phyloP scores from a whole-genome alignment of 2,329 filamentous ascomycete genomes.

The Fusarium temperatum region DNA sequence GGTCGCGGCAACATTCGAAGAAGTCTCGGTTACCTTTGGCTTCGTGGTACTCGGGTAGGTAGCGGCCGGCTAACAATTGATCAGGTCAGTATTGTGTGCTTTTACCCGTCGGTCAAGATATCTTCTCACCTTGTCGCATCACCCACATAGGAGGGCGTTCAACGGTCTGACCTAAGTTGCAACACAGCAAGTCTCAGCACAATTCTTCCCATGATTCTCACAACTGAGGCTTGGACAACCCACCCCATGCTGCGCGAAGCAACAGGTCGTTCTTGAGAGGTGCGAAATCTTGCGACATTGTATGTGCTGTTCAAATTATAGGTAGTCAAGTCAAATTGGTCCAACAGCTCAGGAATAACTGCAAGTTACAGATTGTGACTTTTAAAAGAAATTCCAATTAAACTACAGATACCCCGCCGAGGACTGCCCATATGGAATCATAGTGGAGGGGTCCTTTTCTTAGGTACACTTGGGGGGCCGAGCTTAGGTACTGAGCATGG shows the following conservation, averaged over 20 bases:
- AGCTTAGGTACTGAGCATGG: background rate
- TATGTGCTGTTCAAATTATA: conserved; percentile 36
- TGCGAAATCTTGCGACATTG: conserved; percentile 78
- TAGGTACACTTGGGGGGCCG: background rate
- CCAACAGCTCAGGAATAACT: conserved; percentile 1
- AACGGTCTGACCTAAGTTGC: conserved; percentile 77
- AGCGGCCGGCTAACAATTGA: conserved; percentile 78
- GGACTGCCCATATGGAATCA: conserved; percentile 20
- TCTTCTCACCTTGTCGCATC: conserved; percentile 90
- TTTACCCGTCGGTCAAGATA: background rate
- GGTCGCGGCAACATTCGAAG: conserved; percentile 95
- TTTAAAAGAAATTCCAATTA: conserved; percentile 17
- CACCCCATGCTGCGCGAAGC: conserved; percentile 89
- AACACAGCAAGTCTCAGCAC: conserved; percentile 34
- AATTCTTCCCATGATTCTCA: conserved; percentile 18
- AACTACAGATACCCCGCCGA: conserved; percentile 21
- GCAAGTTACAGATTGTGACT: conserved; percentile 15
- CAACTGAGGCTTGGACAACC: conserved; percentile 37
- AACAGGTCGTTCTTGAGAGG: conserved; percentile 93
- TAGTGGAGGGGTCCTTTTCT: conserved; percentile 22
- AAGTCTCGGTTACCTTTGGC: conserved; percentile 92
- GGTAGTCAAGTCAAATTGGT: background rate
- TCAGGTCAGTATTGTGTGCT: background rate
- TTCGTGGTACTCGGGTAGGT: conserved; percentile 97
- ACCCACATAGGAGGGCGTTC: conserved; percentile 98